Conservation (phyloP, 129 eudicot genomes). For the Flaveria linearis region DNA sequence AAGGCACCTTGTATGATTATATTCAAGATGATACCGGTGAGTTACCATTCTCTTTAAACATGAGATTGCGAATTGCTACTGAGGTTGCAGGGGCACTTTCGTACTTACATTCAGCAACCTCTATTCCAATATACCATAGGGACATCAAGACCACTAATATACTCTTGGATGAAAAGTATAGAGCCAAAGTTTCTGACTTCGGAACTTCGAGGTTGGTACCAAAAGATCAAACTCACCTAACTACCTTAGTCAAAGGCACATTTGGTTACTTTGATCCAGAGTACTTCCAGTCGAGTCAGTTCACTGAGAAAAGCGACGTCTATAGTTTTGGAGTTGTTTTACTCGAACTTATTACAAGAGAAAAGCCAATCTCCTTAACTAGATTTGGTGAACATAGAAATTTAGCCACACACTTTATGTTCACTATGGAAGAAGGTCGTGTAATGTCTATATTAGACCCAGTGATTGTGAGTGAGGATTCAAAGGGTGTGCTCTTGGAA, state of each 20-base stretch:
- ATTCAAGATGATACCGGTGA: not conserved
- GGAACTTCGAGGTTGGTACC: conserved; percentile 19
- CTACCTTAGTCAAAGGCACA: conserved; percentile 19
- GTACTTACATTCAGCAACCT: conserved; percentile 1
- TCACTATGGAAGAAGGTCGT: not conserved
- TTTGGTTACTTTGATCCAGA: conserved; percentile 21
- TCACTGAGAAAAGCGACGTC: conserved; percentile 16
- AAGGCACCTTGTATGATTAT: conserved; percentile 17
- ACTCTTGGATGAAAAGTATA: conserved; percentile 16
- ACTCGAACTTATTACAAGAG: not conserved
- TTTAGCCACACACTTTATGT: conserved; percentile 14
- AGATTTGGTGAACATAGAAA: conserved; percentile 16
- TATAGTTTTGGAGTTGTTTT: conserved; percentile 23
- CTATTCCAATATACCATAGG: conserved; percentile 18
- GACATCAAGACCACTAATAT: conserved; percentile 18
- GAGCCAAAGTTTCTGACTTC: conserved; percentile 20
- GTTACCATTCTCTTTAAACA: conserved; percentile 1
- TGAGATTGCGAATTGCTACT: conserved; percentile 6
- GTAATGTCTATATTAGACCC: conserved; percentile 17
- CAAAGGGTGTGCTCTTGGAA: conserved; percentile 3
- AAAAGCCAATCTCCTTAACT: conserved; percentile 12
- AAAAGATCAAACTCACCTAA: conserved; percentile 10
- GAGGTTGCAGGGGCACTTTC: conserved; percentile 11
- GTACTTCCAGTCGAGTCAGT: conserved; percentile 16
- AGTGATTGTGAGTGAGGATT: not conserved